phyloP scores from a whole-genome alignment of 345 rosid genomes.

The Salix caprea region DNA sequence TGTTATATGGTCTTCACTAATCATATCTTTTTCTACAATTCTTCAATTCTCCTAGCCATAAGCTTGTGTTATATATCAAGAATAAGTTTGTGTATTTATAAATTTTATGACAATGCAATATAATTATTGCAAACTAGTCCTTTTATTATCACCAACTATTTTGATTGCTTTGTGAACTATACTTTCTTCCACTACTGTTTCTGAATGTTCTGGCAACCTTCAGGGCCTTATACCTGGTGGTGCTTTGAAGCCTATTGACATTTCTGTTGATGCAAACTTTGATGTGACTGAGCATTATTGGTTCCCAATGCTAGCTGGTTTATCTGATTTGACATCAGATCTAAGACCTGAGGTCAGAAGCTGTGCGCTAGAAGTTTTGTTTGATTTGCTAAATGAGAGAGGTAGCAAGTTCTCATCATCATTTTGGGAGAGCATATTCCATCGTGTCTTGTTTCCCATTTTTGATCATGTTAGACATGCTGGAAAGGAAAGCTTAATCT shows the following conservation, averaged over 20 bases:
- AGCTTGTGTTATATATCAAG: not conserved
- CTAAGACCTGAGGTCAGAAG: slow-evolving; percentile 76
- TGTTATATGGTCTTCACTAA: slow-evolving; percentile 10
- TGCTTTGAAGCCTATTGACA: slow-evolving; percentile 62
- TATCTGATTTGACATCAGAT: slow-evolving; percentile 86
- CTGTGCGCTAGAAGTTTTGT: slow-evolving; percentile 87
- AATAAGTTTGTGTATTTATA: not conserved
- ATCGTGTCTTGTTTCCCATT: slow-evolving; percentile 85
- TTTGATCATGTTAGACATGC: slow-evolving; percentile 88
- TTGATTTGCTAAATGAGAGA: slow-evolving; percentile 89
- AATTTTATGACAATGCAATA: not conserved
- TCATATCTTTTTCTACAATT: not conserved
- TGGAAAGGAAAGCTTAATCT: slow-evolving; percentile 65
- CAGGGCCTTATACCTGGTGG: slow-evolving; percentile 92
- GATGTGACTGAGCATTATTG: slow-evolving; percentile 91
- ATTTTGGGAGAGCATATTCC: slow-evolving; percentile 94
- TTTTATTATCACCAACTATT: not conserved
- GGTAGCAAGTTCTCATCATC: slow-evolving; percentile 78
- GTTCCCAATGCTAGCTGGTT: slow-evolving; percentile 94
- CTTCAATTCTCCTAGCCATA: not conserved
- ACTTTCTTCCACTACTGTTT: slow-evolving; percentile 7
- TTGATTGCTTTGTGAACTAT: not conserved
- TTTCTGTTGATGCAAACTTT: slow-evolving; percentile 45
- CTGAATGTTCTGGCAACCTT: slow-evolving; percentile 17
- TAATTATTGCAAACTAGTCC: not conserved